phyloP scores from a whole-genome alignment of 1,139 yeast genomes.

The Hyphopichia buzzinii region DNA sequence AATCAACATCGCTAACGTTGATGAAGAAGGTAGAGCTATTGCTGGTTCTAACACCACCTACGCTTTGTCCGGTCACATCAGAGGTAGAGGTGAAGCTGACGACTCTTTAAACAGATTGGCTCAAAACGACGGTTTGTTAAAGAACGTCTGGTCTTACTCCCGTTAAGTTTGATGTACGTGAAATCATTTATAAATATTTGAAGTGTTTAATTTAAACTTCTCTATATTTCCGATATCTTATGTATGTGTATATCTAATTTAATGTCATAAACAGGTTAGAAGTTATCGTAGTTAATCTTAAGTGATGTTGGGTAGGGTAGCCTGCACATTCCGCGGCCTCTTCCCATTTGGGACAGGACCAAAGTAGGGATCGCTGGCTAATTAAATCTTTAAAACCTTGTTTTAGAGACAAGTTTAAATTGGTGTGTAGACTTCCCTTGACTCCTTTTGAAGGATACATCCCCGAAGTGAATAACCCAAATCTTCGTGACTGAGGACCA shows the following conservation, averaged over 20 bases:
- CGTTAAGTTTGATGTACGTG: conserved; percentile 56
- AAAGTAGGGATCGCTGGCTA: too few species aligned
- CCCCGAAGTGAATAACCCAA: too few species aligned
- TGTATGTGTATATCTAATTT: conserved; percentile 18
- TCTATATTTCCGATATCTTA: conserved; percentile 2
- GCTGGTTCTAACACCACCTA: conserved; percentile 91
- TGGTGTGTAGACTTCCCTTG: too few species aligned
- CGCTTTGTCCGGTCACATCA: conserved; percentile 95
- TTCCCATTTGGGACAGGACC: too few species aligned
- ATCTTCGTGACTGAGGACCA: too few species aligned
- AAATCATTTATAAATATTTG: neutral
- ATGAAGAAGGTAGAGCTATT: conserved; percentile 94
- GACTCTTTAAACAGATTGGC: conserved; percentile 99
- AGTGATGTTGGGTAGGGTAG: too few species aligned
- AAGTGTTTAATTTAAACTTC: neutral
- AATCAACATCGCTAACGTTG: conserved; percentile 57
- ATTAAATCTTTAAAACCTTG: too few species aligned
- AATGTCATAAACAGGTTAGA: conserved; percentile 12
- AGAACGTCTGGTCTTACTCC: conserved; percentile 99
- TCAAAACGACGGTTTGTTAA: conserved; percentile 97
- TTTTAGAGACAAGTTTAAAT: too few species aligned
- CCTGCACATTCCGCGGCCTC: too few species aligned
- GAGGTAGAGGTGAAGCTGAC: conserved; percentile 84
- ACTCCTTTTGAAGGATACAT: too few species aligned
- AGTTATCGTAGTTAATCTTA: too few species aligned